Percentiles rank a stretch among this genome's conserved stretches.
These are phyloP conservation scores for Talaromyces liani DNA, from an alignment of 495 filamentous ascomycete genomes.

Conservation along the genomic window DNA sequence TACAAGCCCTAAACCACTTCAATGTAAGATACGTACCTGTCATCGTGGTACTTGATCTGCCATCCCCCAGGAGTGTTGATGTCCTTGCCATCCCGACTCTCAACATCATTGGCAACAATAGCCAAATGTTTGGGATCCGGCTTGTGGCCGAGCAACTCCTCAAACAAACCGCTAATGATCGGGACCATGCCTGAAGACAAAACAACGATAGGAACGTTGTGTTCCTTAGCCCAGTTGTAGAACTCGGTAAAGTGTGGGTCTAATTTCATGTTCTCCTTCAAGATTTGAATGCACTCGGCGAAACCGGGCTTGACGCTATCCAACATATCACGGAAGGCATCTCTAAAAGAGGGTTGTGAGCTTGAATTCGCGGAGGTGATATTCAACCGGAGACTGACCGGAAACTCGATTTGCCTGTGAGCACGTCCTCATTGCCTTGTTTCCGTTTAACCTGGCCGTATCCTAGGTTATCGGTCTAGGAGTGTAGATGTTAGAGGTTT, in stretches of 20 bases:
- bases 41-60: conserved; percentile 82
- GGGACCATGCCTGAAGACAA: conserved; percentile 87
- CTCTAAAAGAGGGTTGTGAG: conserved; percentile 31
- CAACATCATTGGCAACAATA: conserved; percentile 80
- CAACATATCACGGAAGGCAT: conserved; percentile 84
- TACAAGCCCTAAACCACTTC: conserved; percentile 13
- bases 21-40: conserved; percentile 45
- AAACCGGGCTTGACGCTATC: conserved; percentile 71
- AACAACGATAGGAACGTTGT: conserved; percentile 88
- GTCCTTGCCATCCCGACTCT: conserved; percentile 57
- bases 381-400: conserved; percentile 36
- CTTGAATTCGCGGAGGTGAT: background rate
- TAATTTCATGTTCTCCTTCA: conserved; percentile 76
- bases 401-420: conserved; percentile 61
- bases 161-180: conserved; percentile 76
- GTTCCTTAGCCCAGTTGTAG: conserved; percentile 67
- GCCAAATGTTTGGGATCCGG: conserved; percentile 53
- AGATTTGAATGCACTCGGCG: conserved; percentile 64
- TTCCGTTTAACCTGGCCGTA: conserved; percentile 61
- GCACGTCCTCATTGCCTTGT: conserved; percentile 61
- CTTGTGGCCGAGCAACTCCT: conserved; percentile 66
- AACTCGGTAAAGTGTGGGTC: conserved; percentile 83
- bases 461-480: conserved; percentile 81
- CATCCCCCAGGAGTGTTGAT: conserved; percentile 75
- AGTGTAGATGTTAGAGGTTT: conserved; percentile 7